Conservation (phyloP, 2,329 filamentous ascomycete species). For the Conoideocrella luteorostrata region DNA sequence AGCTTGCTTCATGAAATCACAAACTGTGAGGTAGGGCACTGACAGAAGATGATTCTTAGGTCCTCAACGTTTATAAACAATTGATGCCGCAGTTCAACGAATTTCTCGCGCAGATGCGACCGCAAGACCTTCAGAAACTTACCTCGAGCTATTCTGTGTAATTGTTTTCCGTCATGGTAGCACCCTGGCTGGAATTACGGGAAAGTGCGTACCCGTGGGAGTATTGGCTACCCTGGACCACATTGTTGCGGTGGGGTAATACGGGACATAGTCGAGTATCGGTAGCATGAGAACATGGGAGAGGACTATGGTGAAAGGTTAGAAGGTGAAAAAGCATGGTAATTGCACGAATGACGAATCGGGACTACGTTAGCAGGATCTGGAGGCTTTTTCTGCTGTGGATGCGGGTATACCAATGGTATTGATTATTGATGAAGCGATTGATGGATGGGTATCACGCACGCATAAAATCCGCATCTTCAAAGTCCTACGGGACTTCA, state of each 20-base stretch:
- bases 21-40: not conserved
- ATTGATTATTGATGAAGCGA: slow-evolving; percentile 1
- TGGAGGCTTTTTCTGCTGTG: slow-evolving; percentile 2
- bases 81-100: slow-evolving; percentile 54
- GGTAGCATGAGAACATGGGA: too few relatives aligned
- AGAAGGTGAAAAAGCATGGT: not conserved
- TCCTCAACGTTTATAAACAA: slow-evolving; percentile 48
- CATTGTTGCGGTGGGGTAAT: too few relatives aligned
- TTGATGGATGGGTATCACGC: slow-evolving; percentile 1
- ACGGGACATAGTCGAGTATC: too few relatives aligned
- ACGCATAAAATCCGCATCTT: not conserved
- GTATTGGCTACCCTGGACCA: not conserved
- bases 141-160: slow-evolving; percentile 41
- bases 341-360: not conserved
- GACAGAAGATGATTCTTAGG: slow-evolving; percentile 25
- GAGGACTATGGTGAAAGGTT: not conserved
- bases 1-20: not conserved
- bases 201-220: not conserved
- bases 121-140: slow-evolving; percentile 44
- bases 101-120: slow-evolving; percentile 45
- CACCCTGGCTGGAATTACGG: too few relatives aligned
- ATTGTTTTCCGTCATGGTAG: slow-evolving; percentile 4
- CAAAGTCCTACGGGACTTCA: slow-evolving; percentile 1
- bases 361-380: not conserved
- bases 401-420: slow-evolving; percentile 5